Evolutionary conservation across 345 rosid genomes (phyloP).

Genomic region (Pelargonium nanum): DNA sequence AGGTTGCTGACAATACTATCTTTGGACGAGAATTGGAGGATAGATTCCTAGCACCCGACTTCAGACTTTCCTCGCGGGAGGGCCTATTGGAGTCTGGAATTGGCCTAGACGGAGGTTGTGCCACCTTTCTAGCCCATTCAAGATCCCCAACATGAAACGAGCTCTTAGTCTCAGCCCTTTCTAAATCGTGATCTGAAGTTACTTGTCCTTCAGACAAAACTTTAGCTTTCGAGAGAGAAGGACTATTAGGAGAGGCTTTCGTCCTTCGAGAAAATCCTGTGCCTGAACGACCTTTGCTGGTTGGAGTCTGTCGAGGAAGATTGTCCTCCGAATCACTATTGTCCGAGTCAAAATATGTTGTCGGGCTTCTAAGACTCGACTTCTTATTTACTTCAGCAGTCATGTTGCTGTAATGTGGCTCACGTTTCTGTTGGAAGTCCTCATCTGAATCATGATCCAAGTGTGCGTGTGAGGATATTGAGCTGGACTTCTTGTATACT

Average conservation of each 20-base stretch:
- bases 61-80: slow-evolving; percentile 5
- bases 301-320: slow-evolving; percentile 20
- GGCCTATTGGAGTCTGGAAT: slow-evolving; percentile 13
- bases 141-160: slow-evolving; percentile 10
- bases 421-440: slow-evolving; percentile 18
- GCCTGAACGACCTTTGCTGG: slow-evolving; percentile 16
- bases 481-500: slow-evolving; percentile 19
- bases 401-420: slow-evolving; percentile 5
- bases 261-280: slow-evolving; percentile 55
- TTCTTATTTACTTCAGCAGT: slow-evolving; percentile 17
- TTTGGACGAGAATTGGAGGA: background rate
- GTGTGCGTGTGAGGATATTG: slow-evolving; percentile 14
- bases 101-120: slow-evolving; percentile 8
- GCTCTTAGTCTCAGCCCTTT: slow-evolving; percentile 12
- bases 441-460: slow-evolving; percentile 18
- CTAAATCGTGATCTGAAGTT: background rate
- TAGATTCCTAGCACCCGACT: background rate
- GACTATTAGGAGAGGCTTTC: slow-evolving; percentile 5
- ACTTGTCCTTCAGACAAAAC: background rate
- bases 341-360: slow-evolving; percentile 26
- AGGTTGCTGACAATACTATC: background rate
- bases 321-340: slow-evolving; percentile 33
- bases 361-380: slow-evolving; percentile 20
- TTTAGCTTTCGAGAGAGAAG: background rate
- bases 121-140: slow-evolving; percentile 13